Evolutionary conservation across 1,284 basidiomycete species (phyloP).

Genomic region (Sporisorium graminicola): DNA sequence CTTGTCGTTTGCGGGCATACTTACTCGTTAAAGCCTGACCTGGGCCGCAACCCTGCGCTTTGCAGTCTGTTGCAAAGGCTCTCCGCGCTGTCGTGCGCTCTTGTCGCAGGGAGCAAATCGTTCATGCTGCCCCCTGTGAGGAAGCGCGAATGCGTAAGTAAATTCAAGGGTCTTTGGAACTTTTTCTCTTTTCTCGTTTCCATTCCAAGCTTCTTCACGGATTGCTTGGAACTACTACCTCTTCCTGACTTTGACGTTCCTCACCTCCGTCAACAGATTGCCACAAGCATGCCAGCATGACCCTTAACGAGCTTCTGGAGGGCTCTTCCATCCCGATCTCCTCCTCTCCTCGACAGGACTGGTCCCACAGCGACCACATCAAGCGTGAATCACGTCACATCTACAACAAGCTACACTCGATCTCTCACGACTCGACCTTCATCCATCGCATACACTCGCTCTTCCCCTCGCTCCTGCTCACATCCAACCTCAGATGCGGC

Average conservation of each 20-base stretch:
- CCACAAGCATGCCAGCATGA: constrained; percentile 29
- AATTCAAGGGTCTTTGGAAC: constrained; percentile 31
- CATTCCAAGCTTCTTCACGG: neutral
- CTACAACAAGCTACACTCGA: constrained; percentile 47
- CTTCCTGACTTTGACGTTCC: neutral
- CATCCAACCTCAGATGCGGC: constrained; percentile 92
- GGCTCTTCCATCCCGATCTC: neutral
- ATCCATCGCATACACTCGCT: constrained; percentile 18
- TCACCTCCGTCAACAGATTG: neutral
- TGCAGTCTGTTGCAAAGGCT: neutral
- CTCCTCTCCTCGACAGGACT: constrained; percentile 14
- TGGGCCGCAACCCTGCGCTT: neutral
- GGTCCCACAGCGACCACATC: constrained; percentile 38
- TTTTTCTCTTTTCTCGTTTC: neutral
- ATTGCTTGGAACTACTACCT: neutral
- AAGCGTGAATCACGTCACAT: constrained; percentile 49
- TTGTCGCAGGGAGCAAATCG: neutral
- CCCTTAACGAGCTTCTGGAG: neutral
- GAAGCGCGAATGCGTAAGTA: constrained; percentile 3
- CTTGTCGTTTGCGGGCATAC: neutral
- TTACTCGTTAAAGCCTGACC: neutral
- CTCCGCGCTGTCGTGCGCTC: neutral
- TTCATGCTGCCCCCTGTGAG: neutral
- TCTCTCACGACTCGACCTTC: constrained; percentile 30
- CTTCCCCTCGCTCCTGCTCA: constrained; percentile 15